Conservation (phyloP, 768 basidiomycete species). For the Lactifluus subvellereus region DNA sequence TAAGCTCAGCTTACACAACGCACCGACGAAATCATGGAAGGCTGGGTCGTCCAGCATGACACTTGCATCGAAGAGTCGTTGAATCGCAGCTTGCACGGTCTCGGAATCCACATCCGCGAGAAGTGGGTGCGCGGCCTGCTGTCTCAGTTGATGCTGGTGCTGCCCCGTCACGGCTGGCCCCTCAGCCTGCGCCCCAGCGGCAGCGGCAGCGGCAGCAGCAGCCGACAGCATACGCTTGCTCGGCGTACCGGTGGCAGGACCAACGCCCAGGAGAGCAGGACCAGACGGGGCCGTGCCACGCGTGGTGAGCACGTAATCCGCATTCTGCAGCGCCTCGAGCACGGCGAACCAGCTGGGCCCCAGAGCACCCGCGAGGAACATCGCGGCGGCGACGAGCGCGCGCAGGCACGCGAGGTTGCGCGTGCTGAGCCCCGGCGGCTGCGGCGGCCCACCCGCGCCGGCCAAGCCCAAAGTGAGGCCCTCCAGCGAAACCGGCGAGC, state of each 20-base stretch:
- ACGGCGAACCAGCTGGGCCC: slow-evolving; percentile 92
- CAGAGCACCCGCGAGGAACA: slow-evolving; percentile 79
- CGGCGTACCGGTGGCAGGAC: slow-evolving; percentile 22
- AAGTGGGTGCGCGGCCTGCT: slow-evolving; percentile 43
- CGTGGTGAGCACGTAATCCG: slow-evolving; percentile 80
- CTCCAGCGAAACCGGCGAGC: slow-evolving; percentile 54
- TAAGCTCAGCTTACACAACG: slow-evolving; percentile 78
- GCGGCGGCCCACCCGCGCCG: slow-evolving; percentile 27
- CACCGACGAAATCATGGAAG: slow-evolving; percentile 69
- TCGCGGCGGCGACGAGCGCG: slow-evolving; percentile 66
- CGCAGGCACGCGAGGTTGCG: slow-evolving; percentile 89
- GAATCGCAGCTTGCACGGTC: slow-evolving; percentile 65
- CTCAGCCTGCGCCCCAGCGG: slow-evolving; percentile 3
- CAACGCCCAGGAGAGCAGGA: slow-evolving; percentile 16
- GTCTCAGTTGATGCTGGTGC: slow-evolving; percentile 14
- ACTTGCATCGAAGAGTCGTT: slow-evolving; percentile 80
- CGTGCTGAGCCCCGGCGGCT: slow-evolving; percentile 75
- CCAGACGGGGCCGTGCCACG: slow-evolving; percentile 37
- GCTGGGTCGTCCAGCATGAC: slow-evolving; percentile 78
- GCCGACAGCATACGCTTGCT: not conserved
- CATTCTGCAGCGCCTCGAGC: slow-evolving; percentile 88
- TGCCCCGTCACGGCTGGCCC: not conserved
- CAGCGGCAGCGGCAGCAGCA: not conserved
- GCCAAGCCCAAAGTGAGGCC: slow-evolving; percentile 51
- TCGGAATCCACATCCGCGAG: slow-evolving; percentile 72